A percentile compares a stretch with the other conserved stretches of the same genome.
Conservation (phyloP, 441 rosid species). For the Codiaeum variegatum region DNA sequence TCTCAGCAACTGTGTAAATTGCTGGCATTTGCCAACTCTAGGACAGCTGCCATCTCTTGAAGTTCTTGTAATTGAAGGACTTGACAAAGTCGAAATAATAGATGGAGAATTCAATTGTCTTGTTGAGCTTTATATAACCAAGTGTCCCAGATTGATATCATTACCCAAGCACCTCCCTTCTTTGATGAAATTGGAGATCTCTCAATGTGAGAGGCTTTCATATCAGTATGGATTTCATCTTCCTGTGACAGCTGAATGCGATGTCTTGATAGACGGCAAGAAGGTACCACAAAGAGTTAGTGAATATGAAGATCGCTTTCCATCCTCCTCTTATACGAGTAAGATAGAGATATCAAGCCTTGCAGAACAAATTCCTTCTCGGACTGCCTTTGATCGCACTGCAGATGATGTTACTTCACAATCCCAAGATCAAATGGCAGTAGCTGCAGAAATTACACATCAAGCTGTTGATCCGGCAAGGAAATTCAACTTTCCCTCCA, state of each 20-base stretch:
- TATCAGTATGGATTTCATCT: background rate
- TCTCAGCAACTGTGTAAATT: slow-evolving; percentile 14
- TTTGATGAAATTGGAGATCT: slow-evolving; percentile 1
- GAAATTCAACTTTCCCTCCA: background rate
- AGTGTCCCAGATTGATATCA: background rate
- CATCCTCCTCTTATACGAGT: background rate
- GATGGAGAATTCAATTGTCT: too few relatives aligned
- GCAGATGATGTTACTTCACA: background rate
- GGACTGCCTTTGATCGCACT: background rate
- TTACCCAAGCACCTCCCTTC: slow-evolving; percentile 12
- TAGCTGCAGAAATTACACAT: background rate
- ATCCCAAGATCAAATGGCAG: background rate
- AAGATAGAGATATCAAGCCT: background rate
- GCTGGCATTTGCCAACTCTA: too few relatives aligned
- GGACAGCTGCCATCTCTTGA: too few relatives aligned
- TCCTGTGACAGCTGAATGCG: background rate
- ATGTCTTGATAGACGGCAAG: background rate
- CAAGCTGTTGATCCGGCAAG: background rate
- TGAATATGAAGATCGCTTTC: background rate
- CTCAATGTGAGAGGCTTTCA: background rate
- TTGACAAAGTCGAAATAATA: too few relatives aligned
- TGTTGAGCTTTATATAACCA: too few relatives aligned
- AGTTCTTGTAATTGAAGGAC: too few relatives aligned
- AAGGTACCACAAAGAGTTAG: background rate
- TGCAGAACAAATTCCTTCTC: background rate